These are phyloP conservation scores for Rhododendron henanense DNA, from an alignment of 148 eudicot genomes.

Conservation along the genomic window DNA sequence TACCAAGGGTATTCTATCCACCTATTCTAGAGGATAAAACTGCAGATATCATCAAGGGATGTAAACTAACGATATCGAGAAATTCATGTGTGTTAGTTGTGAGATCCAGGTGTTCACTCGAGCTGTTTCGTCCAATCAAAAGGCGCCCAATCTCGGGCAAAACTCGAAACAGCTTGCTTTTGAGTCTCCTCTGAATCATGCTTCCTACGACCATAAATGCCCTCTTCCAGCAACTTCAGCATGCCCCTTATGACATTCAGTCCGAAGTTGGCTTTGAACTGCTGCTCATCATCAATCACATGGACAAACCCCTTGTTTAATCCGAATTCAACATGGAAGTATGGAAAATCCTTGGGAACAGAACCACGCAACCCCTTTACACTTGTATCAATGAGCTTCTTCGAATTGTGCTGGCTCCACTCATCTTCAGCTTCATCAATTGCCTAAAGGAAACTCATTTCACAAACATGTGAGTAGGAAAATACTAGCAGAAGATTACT, in stretches of 20 bases:
- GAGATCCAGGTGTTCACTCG: slow-evolving; percentile 20
- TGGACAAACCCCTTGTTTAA: slow-evolving; percentile 88
- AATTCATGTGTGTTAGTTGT: neutral
- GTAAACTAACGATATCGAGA: neutral
- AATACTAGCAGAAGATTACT: neutral
- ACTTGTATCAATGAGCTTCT: slow-evolving; percentile 84
- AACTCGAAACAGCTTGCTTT: slow-evolving; percentile 58
- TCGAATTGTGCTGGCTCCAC: slow-evolving; percentile 96
- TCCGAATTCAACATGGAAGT: slow-evolving; percentile 93
- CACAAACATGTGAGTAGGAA: neutral
- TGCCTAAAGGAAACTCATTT: slow-evolving; percentile 45
- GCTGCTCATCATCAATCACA: slow-evolving; percentile 74
- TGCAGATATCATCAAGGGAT: neutral
- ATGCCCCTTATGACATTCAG: slow-evolving; percentile 85
- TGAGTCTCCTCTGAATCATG: slow-evolving; percentile 65
- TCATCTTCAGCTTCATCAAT: slow-evolving; percentile 98
- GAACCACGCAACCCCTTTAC: slow-evolving; percentile 79
- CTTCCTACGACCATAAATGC: slow-evolving; percentile 71
- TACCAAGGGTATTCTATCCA: neutral
- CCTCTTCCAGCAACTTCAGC: slow-evolving; percentile 68
- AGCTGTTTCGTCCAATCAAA: slow-evolving; percentile 98
- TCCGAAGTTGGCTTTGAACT: slow-evolving; percentile 69
- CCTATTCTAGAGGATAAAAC: neutral
- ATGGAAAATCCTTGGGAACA: slow-evolving; percentile 88
- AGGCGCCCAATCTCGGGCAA: slow-evolving; percentile 69